Evolutionary conservation across 1,139 yeast species (phyloP).

Genomic region (Lodderomyces parapsilosis): DNA sequence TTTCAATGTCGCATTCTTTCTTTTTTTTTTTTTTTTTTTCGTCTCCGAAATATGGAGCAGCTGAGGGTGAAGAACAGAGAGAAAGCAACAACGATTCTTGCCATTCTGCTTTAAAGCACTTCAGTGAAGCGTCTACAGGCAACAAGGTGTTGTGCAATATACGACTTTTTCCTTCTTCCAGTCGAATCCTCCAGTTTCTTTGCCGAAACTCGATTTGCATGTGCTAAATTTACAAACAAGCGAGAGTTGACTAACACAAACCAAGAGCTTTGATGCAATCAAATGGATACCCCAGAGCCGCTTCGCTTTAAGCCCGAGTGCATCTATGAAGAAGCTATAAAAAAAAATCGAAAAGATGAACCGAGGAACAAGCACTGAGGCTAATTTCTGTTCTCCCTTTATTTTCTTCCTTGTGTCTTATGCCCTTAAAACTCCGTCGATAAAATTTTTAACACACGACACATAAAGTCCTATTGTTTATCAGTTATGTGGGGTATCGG

Average conservation of each 20-base stretch:
- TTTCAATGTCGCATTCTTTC: background rate
- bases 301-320: background rate
- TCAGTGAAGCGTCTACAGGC: no score
- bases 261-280: no score
- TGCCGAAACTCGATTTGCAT: no score
- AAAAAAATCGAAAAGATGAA: no score
- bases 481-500: slow-evolving; percentile 1
- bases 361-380: background rate
- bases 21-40: background rate
- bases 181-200: no score
- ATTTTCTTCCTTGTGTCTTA: background rate
- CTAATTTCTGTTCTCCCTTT: background rate
- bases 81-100: background rate
- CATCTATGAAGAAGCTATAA: no score
- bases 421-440: background rate
- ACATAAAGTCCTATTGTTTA: background rate
- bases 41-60: background rate
- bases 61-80: background rate
- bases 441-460: background rate
- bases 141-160: no score
- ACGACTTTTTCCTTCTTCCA: no score
- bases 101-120: no score
- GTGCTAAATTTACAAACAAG: no score
- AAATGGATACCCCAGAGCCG: no score
- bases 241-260: no score